These are phyloP conservation scores for Recurvomyces mirabilis DNA, from an alignment of 495 filamentous ascomycete species.

Conservation along the genomic window DNA sequence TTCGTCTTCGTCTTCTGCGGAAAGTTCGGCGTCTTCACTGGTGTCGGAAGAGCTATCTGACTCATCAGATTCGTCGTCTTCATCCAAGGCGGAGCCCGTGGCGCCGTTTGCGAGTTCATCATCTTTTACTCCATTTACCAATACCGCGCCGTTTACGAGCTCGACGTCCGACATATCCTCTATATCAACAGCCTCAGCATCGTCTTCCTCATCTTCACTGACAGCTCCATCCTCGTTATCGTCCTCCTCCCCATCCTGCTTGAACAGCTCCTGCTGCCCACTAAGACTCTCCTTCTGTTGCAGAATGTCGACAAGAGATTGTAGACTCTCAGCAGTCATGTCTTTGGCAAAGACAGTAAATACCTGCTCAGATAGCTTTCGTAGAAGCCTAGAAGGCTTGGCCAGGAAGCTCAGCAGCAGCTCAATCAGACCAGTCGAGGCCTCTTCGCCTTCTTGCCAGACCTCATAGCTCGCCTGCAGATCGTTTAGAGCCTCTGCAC, in stretches of 20 bases:
- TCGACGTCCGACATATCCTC: conserved; percentile 30
- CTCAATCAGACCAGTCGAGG: conserved; percentile 69
- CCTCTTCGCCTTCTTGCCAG: conserved; percentile 44
- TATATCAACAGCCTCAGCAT: conserved; percentile 37
- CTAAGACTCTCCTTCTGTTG: conserved; percentile 66
- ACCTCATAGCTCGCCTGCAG: conserved; percentile 60
- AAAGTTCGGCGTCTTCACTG: conserved; percentile 18
- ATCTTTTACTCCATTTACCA: too few species aligned
- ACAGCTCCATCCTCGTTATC: conserved; percentile 48
- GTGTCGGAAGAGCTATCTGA: conserved; percentile 20
- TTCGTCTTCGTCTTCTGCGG: conserved; percentile 32
- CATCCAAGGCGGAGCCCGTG: conserved; percentile 4
- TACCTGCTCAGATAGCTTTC: conserved; percentile 76
- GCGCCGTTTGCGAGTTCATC: conserved; percentile 10
- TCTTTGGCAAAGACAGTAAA: conserved; percentile 66
- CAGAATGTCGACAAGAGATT: conserved; percentile 54
- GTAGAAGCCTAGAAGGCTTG: conserved; percentile 71
- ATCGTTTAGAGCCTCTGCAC: conserved; percentile 62
- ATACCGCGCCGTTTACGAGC: conserved; percentile 23
- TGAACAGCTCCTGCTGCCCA: conserved; percentile 78
- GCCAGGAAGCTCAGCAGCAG: conserved; percentile 79
- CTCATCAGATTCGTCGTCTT: conserved; percentile 21
- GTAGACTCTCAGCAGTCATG: conserved; percentile 59
- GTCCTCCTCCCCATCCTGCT: conserved; percentile 53
- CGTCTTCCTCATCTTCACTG: conserved; percentile 35